Evolutionary conservation across 768 basidiomycete species (phyloP).

Genomic region (Trametes cinnabarina): DNA sequence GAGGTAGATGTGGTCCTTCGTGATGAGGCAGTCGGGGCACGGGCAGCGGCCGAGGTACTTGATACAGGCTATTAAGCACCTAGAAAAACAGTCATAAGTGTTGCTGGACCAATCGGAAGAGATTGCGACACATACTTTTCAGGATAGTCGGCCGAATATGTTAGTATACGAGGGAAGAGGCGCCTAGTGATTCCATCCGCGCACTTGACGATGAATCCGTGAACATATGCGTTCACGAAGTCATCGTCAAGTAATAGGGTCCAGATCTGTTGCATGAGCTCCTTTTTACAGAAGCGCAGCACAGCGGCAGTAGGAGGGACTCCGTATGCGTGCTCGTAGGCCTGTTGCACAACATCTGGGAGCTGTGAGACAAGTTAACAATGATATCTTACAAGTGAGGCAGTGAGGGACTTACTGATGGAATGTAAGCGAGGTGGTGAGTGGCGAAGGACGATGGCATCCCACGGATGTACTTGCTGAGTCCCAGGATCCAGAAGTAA

Average conservation of each 20-base stretch:
- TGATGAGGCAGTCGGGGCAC: constrained; percentile 38
- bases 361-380: constrained; percentile 15
- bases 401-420: constrained; percentile 28
- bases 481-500: constrained; percentile 24
- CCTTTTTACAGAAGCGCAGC: constrained; percentile 31
- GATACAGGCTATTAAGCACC: constrained; percentile 34
- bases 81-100: constrained; percentile 22
- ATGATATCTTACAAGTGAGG: constrained; percentile 38
- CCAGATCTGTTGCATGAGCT: constrained; percentile 35
- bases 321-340: constrained; percentile 17
- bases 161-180: constrained; percentile 28
- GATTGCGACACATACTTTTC: constrained; percentile 32
- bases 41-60: constrained; percentile 39
- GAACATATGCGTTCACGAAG: constrained; percentile 26
- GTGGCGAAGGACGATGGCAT: constrained; percentile 30
- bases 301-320: constrained; percentile 16
- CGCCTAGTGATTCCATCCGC: constrained; percentile 27
- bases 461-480: constrained; percentile 34
- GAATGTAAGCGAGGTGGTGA: constrained; percentile 47
- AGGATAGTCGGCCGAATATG: constrained; percentile 36
- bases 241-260: constrained; percentile 23
- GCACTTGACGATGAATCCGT: constrained; percentile 29
- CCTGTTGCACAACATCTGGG: constrained; percentile 33
- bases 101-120: neutral
- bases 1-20: constrained; percentile 26